Percentiles rank a stretch among this genome's conserved stretches.
These are phyloP conservation scores for Rhodocollybia butyracea DNA, from an alignment of 768 basidiomycete genomes.

Conservation along the genomic window DNA sequence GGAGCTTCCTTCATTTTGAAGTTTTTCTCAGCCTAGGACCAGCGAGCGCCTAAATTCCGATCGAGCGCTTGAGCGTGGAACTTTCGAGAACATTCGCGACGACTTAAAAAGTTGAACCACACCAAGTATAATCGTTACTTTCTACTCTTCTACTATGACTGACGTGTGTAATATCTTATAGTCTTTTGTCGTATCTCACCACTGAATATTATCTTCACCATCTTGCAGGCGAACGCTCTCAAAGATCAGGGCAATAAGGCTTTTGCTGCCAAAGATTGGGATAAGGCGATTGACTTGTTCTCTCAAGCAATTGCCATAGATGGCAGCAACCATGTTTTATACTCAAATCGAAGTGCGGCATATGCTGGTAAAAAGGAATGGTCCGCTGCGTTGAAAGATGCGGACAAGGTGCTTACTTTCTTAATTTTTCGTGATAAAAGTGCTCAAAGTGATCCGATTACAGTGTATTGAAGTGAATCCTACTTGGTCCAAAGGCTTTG, in stretches of 20 bases:
- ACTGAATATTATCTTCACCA: not conserved
- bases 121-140: not conserved
- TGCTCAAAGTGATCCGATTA: not conserved
- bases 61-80: too few species aligned
- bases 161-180: slow-evolving; percentile 25
- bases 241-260: slow-evolving; percentile 97
- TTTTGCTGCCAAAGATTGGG: slow-evolving; percentile 90
- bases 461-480: slow-evolving; percentile 81
- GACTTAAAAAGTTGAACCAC: too few species aligned
- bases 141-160: slow-evolving; percentile 22
- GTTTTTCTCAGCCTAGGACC: too few species aligned
- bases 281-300: slow-evolving; percentile 82
- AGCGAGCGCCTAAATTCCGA: too few species aligned
- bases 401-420: slow-evolving; percentile 70
- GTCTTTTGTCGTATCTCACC: not conserved
- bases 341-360: slow-evolving; percentile 90
- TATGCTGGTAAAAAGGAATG: slow-evolving; percentile 84
- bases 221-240: slow-evolving; percentile 47
- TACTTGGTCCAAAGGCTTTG: slow-evolving; percentile 87
- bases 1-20: too few species aligned
- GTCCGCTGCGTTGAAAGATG: slow-evolving; percentile 76
- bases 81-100: too few species aligned
- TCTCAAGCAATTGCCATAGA: slow-evolving; percentile 82
- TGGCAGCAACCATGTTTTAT: slow-evolving; percentile 82
- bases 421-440: not conserved